Conservation (phyloP, 352 stramenopile genomes). For the Phytophthora podocarpi region DNA sequence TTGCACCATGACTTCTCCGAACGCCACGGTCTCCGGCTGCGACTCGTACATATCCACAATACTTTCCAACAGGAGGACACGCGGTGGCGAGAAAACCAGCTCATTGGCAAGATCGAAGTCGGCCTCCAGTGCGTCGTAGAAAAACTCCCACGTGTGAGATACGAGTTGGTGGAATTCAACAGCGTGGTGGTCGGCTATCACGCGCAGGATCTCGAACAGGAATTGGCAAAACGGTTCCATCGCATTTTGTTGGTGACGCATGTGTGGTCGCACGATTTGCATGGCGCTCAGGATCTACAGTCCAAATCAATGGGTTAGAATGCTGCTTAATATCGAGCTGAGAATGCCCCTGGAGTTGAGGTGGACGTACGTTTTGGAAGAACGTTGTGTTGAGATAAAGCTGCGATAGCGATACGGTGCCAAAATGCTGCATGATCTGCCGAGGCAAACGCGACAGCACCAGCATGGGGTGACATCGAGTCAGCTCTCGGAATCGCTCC, state of each 20-base stretch:
- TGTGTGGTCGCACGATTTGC: conserved; percentile 55
- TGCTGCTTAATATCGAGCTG: neutral
- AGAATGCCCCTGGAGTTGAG: neutral
- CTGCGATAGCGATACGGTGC: conserved; percentile 64
- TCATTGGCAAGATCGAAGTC: conserved; percentile 41
- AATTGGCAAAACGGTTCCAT: conserved; percentile 52
- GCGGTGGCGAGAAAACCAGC: conserved; percentile 47
- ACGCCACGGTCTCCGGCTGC: conserved; percentile 47
- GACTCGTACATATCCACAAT: conserved; percentile 62
- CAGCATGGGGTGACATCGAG: conserved; percentile 57
- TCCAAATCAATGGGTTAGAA: neutral
- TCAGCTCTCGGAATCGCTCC: conserved; percentile 67
- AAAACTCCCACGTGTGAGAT: conserved; percentile 49
- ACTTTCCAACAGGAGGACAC: conserved; percentile 41
- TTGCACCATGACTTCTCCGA: conserved; percentile 48
- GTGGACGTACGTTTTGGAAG: conserved; percentile 60
- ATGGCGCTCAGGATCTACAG: conserved; percentile 63
- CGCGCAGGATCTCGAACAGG: conserved; percentile 70
- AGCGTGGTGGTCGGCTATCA: conserved; percentile 67
- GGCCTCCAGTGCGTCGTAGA: conserved; percentile 49
- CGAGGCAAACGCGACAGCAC: conserved; percentile 58
- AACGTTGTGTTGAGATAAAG: conserved; percentile 68
- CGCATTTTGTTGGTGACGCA: conserved; percentile 37
- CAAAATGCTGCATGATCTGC: conserved; percentile 57
- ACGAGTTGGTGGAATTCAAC: conserved; percentile 73